Evolutionary conservation across 768 basidiomycete genomes (phyloP).

Genomic region (Mycena albidolilacea): DNA sequence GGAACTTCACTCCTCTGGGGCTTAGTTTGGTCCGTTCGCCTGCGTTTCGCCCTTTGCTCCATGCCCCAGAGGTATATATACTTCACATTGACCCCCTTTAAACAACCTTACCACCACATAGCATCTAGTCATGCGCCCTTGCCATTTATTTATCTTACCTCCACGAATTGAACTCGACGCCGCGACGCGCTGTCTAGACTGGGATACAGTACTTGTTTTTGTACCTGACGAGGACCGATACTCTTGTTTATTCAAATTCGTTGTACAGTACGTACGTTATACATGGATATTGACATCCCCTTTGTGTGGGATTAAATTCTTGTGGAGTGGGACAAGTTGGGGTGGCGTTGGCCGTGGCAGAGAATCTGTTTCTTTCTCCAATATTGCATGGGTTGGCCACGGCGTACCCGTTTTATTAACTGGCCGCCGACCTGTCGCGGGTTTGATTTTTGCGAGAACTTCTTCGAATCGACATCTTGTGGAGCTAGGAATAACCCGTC

Average conservation of each 20-base stretch:
- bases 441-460: too few relatives aligned
- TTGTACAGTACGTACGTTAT: neutral
- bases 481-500: too few relatives aligned
- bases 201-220: neutral
- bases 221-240: neutral
- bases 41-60: neutral
- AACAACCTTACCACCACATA: neutral
- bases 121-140: neutral
- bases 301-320: too few relatives aligned
- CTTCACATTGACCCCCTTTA: neutral
- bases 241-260: neutral
- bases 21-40: neutral
- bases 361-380: neutral
- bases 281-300: neutral
- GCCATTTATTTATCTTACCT: slow-evolving; percentile 8
- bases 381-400: neutral
- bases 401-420: neutral
- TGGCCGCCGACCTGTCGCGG: too few relatives aligned
- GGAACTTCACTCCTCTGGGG: slow-evolving; percentile 9
- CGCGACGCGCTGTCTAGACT: neutral
- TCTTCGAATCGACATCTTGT: too few relatives aligned
- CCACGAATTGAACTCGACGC: neutral
- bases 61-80: slow-evolving; percentile 23
- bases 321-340: too few relatives aligned
- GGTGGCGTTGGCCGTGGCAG: neutral